Evolutionary conservation across 441 rosid species (phyloP).

Genomic region (Capsella rubella): DNA sequence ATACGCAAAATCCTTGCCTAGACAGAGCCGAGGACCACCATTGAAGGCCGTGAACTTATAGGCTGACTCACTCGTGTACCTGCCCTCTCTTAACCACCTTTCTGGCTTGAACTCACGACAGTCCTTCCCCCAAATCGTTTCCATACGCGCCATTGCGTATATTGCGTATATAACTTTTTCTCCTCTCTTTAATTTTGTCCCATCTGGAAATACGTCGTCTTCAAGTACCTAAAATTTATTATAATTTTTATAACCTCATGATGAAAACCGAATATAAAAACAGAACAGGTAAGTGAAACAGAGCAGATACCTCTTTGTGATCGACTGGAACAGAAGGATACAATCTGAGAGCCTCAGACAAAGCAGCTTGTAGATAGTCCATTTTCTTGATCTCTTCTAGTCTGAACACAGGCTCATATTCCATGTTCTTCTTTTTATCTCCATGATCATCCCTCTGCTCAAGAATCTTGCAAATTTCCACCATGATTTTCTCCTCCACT

Average conservation of each 20-base stretch:
- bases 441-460: slow-evolving; percentile 45
- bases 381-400: slow-evolving; percentile 87
- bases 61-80: slow-evolving; percentile 69
- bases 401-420: slow-evolving; percentile 48
- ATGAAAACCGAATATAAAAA: no score
- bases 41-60: slow-evolving; percentile 86
- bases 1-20: slow-evolving; percentile 83
- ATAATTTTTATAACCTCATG: background rate
- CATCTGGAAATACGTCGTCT: slow-evolving; percentile 81
- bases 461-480: slow-evolving; percentile 58
- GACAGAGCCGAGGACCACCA: slow-evolving; percentile 78
- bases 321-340: slow-evolving; percentile 90
- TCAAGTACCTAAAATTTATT: slow-evolving; percentile 57
- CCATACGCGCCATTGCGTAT: slow-evolving; percentile 87
- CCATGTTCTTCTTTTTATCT: slow-evolving; percentile 39
- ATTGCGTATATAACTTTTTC: slow-evolving; percentile 75
- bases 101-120: slow-evolving; percentile 78
- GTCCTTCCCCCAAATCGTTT: slow-evolving; percentile 76
- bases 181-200: slow-evolving; percentile 68
- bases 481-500: slow-evolving; percentile 60
- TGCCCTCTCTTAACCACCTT: slow-evolving; percentile 76
- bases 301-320: slow-evolving; percentile 76
- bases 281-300: slow-evolving; percentile 9
- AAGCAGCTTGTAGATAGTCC: slow-evolving; percentile 84
- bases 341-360: slow-evolving; percentile 77